A percentile compares a stretch with the other conserved stretches of the same genome.
Conservation (phyloP, 306 rosid genomes). For the Acacia acuminata region DNA sequence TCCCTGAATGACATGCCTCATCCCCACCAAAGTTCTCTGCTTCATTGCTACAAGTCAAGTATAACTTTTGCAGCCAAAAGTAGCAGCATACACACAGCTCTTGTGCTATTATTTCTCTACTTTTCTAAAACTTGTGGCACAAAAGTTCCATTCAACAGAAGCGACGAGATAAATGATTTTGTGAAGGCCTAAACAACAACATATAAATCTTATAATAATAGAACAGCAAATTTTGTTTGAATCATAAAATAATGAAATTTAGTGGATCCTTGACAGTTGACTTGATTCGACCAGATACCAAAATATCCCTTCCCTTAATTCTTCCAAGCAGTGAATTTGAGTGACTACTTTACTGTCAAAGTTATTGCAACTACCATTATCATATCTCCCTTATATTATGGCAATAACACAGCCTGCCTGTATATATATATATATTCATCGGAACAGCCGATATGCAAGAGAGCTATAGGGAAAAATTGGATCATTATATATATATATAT, state of each 20-base stretch:
- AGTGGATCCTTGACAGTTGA: neutral
- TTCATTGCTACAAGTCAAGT: neutral
- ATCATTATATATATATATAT: neutral
- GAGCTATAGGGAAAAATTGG: no score
- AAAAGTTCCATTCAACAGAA: neutral
- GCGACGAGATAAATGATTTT: neutral
- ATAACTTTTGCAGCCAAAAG: neutral
- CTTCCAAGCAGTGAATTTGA: constrained; percentile 37
- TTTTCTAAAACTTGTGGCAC: neutral
- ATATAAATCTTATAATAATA: neutral
- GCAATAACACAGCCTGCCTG: no score
- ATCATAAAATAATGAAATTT: neutral
- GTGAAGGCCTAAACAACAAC: neutral
- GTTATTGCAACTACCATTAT: constrained; percentile 37
- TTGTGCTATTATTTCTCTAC: neutral
- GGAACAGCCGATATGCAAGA: neutral
- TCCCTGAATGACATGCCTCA: neutral
- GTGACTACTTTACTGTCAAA: constrained; percentile 31
- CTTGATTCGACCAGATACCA: constrained; percentile 33
- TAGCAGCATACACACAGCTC: neutral
- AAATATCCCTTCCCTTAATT: constrained; percentile 32
- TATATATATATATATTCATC: neutral
- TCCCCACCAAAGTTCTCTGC: constrained; percentile 3
- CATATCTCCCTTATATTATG: no score
- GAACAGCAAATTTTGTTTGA: neutral